Base-by-base conservation (phyloP, 345 rosid genomes). In the Trapa bicornis region DNA sequence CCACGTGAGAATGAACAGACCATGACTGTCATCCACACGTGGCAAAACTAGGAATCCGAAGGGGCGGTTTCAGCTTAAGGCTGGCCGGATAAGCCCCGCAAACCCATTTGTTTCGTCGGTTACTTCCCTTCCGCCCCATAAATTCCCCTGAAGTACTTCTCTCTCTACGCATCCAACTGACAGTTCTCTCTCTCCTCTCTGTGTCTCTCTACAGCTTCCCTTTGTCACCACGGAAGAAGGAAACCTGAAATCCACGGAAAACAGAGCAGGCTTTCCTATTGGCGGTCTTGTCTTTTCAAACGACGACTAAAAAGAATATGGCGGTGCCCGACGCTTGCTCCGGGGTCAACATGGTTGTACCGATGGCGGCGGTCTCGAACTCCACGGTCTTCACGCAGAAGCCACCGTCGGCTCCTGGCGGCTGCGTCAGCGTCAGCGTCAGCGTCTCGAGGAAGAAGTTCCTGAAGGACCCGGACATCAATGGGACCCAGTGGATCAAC, bases 301-400 rank as follows among this genome's bases (percentile, higher is more conserved):
- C 50, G 47, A 79, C 76, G 83, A 74, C 78, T 32, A 74, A 74
- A 70, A 74, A 76, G 60, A 79, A 76, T 76, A 78, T 79, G 52
- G 76, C 72, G 9, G 68, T 76, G 54, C 9, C 63, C 38, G 63
- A 58, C 37, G 14, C 38, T 15, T 32, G 29, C 36, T 22, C 61
- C 36, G 37, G 36, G 1, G 9, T 57, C 61, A 71, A 71, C 65
- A 13, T 73, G 68, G 69, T 66, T 52, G 29, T 22, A 22, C 0
- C 29, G 29, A 22, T 22, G 29, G 29, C 29, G 29, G 29, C 29
- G 29, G 48, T 45, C 48, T 8, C 37, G 63, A 58, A 58, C 63
- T 35, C 63, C 63, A 32, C 79, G 9, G 48, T 75, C 45, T 65
- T 70, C 3, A 65, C 64, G 6, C 78, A 79, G 67, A 79, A 76